Percentiles rank a stretch among this genome's conserved stretches.
These are phyloP conservation scores for Arachnomyces sp. DNA, from an alignment of 2,329 filamentous ascomycete species.

Conservation along the genomic window DNA sequence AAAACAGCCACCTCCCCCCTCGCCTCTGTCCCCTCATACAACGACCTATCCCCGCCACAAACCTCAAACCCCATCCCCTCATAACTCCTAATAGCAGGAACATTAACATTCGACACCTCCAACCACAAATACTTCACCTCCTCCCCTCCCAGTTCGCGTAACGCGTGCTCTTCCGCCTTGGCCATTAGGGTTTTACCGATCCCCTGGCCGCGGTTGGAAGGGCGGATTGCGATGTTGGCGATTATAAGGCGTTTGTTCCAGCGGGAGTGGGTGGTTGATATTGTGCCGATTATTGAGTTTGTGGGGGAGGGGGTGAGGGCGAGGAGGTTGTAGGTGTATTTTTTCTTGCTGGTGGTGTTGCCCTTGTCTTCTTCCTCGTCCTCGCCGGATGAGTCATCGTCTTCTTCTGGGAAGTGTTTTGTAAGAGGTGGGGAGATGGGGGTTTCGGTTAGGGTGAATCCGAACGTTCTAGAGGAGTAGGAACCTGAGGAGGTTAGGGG, in stretches of 20 bases:
- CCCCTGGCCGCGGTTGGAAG: neutral
- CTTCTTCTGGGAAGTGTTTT: slow-evolving; percentile 1
- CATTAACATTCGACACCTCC: slow-evolving; percentile 7
- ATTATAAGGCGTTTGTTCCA: slow-evolving; percentile 8
- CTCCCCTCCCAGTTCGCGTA: neutral
- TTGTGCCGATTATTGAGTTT: slow-evolving; percentile 1
- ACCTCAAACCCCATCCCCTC: slow-evolving; percentile 5
- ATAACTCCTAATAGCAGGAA: slow-evolving; percentile 6
- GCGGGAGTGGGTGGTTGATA: slow-evolving; percentile 1
- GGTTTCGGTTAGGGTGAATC: neutral
- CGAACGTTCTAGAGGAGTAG: too few species aligned
- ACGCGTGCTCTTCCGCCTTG: neutral
- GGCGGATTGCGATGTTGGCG: slow-evolving; percentile 3
- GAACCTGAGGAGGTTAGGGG: neutral
- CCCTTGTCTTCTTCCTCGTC: slow-evolving; percentile 1
- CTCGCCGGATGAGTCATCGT: slow-evolving; percentile 1
- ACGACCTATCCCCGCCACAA: slow-evolving; percentile 3
- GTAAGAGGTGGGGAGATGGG: slow-evolving; percentile 1
- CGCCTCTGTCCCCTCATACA: slow-evolving; percentile 1
- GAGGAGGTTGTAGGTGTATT: slow-evolving; percentile 1
- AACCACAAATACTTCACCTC: slow-evolving; percentile 6
- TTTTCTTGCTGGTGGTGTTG: neutral
- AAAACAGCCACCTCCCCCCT: slow-evolving; percentile 4
- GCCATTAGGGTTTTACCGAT: slow-evolving; percentile 3
- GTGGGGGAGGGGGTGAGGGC: neutral